These are phyloP conservation scores for Massospora cicadina DNA, from an alignment of 371 early-diverging fungal genomes.

Conservation along the genomic window DNA sequence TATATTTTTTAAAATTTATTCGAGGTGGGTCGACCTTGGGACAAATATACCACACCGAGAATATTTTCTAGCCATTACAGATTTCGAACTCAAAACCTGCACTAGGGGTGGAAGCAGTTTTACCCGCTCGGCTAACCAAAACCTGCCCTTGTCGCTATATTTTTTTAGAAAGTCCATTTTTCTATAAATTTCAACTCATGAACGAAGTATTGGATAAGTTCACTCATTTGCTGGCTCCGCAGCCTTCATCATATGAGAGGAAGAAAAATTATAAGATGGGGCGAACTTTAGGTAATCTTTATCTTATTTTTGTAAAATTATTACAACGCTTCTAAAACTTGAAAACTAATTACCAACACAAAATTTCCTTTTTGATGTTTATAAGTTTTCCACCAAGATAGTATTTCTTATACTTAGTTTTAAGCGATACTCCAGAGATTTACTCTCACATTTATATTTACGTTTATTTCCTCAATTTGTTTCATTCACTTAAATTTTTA, in stretches of 20 bases:
- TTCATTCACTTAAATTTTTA: not conserved
- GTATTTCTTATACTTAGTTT: no score
- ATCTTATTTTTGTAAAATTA: not conserved
- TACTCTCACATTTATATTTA: no score
- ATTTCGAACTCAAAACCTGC: no score
- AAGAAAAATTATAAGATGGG: constrained; percentile 7
- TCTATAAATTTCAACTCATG: not conserved
- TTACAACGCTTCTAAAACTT: not conserved
- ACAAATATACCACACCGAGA: no score
- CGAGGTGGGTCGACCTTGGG: no score
- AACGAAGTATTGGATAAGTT: not conserved
- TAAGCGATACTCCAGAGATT: no score
- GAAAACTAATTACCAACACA: not conserved
- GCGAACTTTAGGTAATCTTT: not conserved
- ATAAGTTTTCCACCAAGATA: not conserved
- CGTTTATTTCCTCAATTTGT: not conserved
- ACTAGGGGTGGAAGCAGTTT: no score
- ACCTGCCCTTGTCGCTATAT: no score
- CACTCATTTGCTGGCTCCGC: not conserved
- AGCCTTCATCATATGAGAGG: not conserved
- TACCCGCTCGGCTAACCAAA: no score
- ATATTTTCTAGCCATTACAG: no score
- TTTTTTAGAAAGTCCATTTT: not conserved
- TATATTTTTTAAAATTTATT: no score
- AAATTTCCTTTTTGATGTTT: not conserved